Conservation (phyloP, 192 early-diverging fungal genomes). For the Phycomyces blakesleeanus region DNA sequence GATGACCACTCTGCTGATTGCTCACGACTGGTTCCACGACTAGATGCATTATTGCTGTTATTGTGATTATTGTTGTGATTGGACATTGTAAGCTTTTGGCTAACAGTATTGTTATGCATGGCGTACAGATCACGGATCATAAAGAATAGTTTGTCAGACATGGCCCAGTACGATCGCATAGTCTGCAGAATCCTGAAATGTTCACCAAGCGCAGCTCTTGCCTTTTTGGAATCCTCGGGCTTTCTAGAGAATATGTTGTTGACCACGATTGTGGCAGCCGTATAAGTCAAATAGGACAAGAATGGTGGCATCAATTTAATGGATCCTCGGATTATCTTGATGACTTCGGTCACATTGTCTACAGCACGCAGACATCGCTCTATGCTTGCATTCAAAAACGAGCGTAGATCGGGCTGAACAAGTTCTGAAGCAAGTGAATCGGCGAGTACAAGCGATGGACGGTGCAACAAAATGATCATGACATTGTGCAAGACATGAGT, state of each 20-base stretch:
- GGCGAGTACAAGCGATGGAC: constrained; percentile 36
- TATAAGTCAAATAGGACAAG: constrained; percentile 46
- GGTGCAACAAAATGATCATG: constrained; percentile 43
- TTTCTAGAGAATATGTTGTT: constrained; percentile 41
- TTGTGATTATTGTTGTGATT: no score
- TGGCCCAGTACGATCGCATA: constrained; percentile 49
- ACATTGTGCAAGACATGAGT: constrained; percentile 47
- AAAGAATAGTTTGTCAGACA: constrained; percentile 50
- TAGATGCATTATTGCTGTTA: no score
- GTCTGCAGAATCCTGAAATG: constrained; percentile 30
- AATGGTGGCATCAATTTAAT: constrained; percentile 39
- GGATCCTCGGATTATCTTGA: constrained; percentile 30
- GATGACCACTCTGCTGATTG: not conserved
- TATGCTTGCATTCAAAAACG: constrained; percentile 37
- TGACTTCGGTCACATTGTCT: constrained; percentile 36
- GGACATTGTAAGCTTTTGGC: not conserved
- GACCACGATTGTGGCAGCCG: constrained; percentile 49
- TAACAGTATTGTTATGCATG: constrained; percentile 31
- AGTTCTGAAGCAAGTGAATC: constrained; percentile 25
- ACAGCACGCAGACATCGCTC: constrained; percentile 40
- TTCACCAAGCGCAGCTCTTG: constrained; percentile 37
- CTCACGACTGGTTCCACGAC: not conserved
- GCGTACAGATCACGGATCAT: constrained; percentile 52
- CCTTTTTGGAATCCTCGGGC: constrained; percentile 32
- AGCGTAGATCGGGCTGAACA: constrained; percentile 16